Conservation (phyloP, 495 filamentous ascomycete species). For the Neurospora sp. region DNA sequence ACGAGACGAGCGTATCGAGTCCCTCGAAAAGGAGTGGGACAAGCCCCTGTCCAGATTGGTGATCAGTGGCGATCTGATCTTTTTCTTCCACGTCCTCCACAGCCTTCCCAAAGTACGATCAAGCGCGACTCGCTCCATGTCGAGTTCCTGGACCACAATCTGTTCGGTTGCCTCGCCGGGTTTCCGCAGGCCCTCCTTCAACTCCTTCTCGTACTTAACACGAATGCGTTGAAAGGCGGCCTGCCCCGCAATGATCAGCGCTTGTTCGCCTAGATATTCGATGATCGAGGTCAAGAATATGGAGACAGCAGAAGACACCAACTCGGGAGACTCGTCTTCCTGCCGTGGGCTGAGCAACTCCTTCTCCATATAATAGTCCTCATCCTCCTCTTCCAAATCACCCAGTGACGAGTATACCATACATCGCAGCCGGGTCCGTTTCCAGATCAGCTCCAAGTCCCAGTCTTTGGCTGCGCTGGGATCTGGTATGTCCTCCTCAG, state of each 20-base stretch:
- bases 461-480: constrained; percentile 51
- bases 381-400: constrained; percentile 96
- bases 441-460: constrained; percentile 85
- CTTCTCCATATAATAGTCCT: constrained; percentile 71
- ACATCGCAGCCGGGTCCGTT: constrained; percentile 77
- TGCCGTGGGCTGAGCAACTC: constrained; percentile 51
- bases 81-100: constrained; percentile 95
- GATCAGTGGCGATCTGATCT: constrained; percentile 43
- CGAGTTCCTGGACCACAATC: constrained; percentile 75
- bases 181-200: constrained; percentile 34
- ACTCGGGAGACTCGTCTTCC: constrained; percentile 46
- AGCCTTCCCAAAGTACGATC: constrained; percentile 78
- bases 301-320: constrained; percentile 83
- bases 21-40: constrained; percentile 30
- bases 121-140: constrained; percentile 88
- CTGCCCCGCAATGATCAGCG: constrained; percentile 77
- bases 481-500: constrained; percentile 54
- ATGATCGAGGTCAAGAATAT: constrained; percentile 93
- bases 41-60: constrained; percentile 22
- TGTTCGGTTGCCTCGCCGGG: constrained; percentile 42
- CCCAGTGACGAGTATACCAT: constrained; percentile 98
- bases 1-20: constrained; percentile 19
- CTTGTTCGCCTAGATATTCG: constrained; percentile 89
- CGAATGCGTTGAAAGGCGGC: constrained; percentile 67
- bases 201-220: constrained; percentile 38